phyloP scores from a whole-genome alignment of 2,329 filamentous ascomycete species.

The Exophiala calicioides region DNA sequence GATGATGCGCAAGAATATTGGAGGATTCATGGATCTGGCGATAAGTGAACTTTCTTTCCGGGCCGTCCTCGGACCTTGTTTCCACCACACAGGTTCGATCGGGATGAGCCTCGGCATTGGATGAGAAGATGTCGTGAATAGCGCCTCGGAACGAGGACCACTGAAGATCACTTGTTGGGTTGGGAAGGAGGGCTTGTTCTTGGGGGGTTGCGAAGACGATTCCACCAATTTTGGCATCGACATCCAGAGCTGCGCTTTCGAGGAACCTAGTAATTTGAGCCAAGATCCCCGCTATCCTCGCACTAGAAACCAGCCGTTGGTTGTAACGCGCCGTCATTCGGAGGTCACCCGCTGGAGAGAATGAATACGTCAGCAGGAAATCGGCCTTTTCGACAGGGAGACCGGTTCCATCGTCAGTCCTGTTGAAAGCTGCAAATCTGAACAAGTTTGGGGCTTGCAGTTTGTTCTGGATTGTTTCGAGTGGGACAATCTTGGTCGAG shows the following conservation, averaged over 20 bases:
- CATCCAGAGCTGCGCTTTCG: conserved; percentile 42
- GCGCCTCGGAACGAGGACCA: conserved; percentile 49
- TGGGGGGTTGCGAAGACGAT: conserved; percentile 43
- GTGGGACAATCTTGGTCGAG: conserved; percentile 13
- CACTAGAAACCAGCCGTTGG: conserved; percentile 49
- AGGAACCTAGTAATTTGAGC: conserved; percentile 46
- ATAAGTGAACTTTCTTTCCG: conserved; percentile 75
- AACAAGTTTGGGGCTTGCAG: conserved; percentile 43
- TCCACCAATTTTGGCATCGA: conserved; percentile 43
- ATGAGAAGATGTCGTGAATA: conserved; percentile 47
- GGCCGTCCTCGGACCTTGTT: conserved; percentile 54
- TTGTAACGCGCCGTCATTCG: conserved; percentile 47
- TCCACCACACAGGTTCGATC: conserved; percentile 69
- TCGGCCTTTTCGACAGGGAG: conserved; percentile 47
- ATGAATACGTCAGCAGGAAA: conserved; percentile 42
- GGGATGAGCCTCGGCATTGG: conserved; percentile 64
- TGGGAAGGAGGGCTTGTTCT: conserved; percentile 36
- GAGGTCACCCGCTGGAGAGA: conserved; percentile 31
- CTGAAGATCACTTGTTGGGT: conserved; percentile 47
- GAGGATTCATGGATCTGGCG: conserved; percentile 81
- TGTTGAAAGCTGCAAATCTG: conserved; percentile 50
- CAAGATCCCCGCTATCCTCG: conserved; percentile 46
- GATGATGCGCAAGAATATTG: conserved; percentile 76
- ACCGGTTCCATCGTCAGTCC: conserved; percentile 39
- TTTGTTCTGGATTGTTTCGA: conserved; percentile 20